A percentile compares a stretch with the other conserved stretches of the same genome.
Conservation (phyloP, 2,329 filamentous ascomycete species). For the Sporothrix protearum region DNA sequence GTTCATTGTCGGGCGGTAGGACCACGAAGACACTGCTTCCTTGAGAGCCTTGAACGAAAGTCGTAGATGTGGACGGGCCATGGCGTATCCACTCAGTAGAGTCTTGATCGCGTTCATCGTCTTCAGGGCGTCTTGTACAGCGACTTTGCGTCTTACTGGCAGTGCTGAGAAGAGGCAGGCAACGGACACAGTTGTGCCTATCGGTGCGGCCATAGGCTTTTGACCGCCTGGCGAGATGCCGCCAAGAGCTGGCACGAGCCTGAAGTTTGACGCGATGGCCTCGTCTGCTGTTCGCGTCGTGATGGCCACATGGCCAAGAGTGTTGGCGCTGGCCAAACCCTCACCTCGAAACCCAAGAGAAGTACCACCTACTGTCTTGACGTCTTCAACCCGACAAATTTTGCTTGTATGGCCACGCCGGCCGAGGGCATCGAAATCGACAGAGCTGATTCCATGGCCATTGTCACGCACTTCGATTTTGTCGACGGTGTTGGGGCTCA, state of each 20-base stretch:
- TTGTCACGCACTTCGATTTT: constrained; percentile 69
- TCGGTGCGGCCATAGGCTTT: constrained; percentile 48
- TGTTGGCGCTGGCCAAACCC: constrained; percentile 63
- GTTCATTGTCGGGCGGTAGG: constrained; percentile 48
- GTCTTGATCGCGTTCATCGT: constrained; percentile 55
- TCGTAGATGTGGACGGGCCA: constrained; percentile 61
- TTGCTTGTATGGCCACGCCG: constrained; percentile 71
- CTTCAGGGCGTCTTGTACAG: constrained; percentile 56
- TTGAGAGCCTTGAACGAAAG: constrained; percentile 59
- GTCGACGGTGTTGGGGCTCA: constrained; percentile 64
- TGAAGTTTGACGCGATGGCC: constrained; percentile 51
- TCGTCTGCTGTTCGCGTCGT: constrained; percentile 63
- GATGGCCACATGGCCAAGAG: constrained; percentile 57
- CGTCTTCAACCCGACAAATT: constrained; percentile 59
- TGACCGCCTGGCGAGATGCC: constrained; percentile 37
- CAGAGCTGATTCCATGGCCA: constrained; percentile 63
- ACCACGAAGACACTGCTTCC: constrained; percentile 53
- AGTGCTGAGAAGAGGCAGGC: constrained; percentile 56
- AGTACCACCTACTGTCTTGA: constrained; percentile 52
- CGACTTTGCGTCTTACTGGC: constrained; percentile 60
- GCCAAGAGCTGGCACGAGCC: constrained; percentile 42
- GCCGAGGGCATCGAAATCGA: constrained; percentile 62
- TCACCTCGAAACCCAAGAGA: constrained; percentile 75
- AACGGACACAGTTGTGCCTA: constrained; percentile 67
- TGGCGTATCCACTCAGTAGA: constrained; percentile 60